Conservation (phyloP, 2,329 filamentous ascomycete species). For the Penicillium sp. region DNA sequence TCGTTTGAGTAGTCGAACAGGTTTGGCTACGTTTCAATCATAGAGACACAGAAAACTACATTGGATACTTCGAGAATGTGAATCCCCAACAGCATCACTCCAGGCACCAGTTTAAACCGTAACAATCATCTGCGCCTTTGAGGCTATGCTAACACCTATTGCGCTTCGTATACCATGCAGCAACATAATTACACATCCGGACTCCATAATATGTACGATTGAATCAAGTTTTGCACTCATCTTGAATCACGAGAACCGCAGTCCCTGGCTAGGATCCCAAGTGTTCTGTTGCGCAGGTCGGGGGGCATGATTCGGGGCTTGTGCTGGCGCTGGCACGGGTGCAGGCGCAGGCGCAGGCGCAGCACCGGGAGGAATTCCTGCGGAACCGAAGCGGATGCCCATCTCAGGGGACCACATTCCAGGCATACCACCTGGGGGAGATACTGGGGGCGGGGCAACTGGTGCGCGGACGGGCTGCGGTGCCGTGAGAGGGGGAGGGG, state of each 20-base stretch:
- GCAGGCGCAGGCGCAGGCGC: conserved; percentile 26
- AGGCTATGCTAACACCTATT: not conserved
- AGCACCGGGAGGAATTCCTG: conserved; percentile 37
- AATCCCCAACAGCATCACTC: too few species aligned
- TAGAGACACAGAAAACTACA: too few species aligned
- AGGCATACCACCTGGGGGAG: conserved; percentile 45
- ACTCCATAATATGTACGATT: conserved; percentile 1
- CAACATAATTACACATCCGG: not conserved
- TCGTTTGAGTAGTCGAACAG: too few species aligned
- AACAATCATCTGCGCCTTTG: not conserved
- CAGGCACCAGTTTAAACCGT: not conserved
- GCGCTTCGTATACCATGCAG: not conserved
- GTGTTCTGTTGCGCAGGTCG: conserved; percentile 39
- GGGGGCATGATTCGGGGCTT: conserved; percentile 17
- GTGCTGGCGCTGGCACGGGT: conserved; percentile 5
- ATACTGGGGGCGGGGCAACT: conserved; percentile 55
- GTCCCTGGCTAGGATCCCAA: conserved; percentile 63
- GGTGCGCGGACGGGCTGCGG: conserved; percentile 49
- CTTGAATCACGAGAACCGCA: conserved; percentile 53
- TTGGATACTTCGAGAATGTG: too few species aligned
- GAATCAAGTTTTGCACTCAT: not conserved
- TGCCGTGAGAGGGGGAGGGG: conserved; percentile 48
- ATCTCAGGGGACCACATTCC: conserved; percentile 78
- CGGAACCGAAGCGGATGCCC: conserved; percentile 72
- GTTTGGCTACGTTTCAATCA: too few species aligned